These are phyloP conservation scores for Zymoseptoria passerinii DNA, from an alignment of 2,329 filamentous ascomycete genomes.

Conservation along the genomic window DNA sequence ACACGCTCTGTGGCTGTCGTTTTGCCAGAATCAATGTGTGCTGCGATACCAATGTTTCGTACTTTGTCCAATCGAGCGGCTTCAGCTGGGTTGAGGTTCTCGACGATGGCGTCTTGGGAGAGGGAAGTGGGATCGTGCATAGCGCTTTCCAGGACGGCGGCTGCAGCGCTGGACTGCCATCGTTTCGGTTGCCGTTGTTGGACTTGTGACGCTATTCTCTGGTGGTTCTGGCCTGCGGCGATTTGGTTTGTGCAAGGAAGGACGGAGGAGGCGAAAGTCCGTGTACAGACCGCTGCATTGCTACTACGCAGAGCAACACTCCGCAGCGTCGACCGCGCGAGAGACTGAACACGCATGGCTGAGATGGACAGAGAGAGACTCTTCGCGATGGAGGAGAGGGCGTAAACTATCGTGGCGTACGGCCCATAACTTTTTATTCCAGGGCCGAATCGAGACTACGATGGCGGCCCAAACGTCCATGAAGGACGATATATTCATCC, in stretches of 20 bases:
- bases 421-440: not conserved
- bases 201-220: conserved; percentile 16
- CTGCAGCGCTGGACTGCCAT: conserved; percentile 24
- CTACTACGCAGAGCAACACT: conserved; percentile 15
- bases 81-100: conserved; percentile 74
- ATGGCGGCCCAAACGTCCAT: too few species aligned
- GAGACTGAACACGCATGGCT: conserved; percentile 13
- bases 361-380: not conserved
- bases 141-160: conserved; percentile 46
- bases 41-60: conserved; percentile 96
- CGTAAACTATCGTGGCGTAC: not conserved
- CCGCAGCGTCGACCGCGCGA: conserved; percentile 25
- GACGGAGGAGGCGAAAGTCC: conserved; percentile 18
- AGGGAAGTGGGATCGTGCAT: conserved; percentile 48
- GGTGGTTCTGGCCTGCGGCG: conserved; percentile 21
- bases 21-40: conserved; percentile 97
- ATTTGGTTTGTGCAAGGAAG: conserved; percentile 5
- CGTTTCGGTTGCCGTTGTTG: conserved; percentile 14
- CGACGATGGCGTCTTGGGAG: conserved; percentile 59
- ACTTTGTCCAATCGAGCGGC: conserved; percentile 68
- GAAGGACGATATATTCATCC: too few species aligned
- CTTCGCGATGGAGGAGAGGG: not conserved
- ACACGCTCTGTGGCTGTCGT: conserved; percentile 95
- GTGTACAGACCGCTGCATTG: conserved; percentile 3
- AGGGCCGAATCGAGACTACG: not conserved